Evolutionary conservation across 1,139 yeast genomes (phyloP).

Genomic region (Lodderomyces orthopsilosis): DNA sequence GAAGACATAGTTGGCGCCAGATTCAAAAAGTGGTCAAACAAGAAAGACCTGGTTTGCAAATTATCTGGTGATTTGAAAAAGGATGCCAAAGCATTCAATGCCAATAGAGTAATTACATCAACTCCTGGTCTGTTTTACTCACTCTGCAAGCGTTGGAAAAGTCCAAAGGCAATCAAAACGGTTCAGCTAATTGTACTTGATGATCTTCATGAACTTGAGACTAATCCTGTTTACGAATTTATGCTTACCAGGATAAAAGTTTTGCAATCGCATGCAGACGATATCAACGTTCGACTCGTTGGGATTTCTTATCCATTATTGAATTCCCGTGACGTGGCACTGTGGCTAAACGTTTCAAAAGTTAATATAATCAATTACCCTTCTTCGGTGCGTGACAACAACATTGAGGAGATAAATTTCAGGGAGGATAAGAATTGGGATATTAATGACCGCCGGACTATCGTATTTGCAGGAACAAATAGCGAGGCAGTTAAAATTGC

Average conservation of each 20-base stretch:
- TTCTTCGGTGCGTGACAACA: constrained; percentile 55
- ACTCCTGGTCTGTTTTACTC: constrained; percentile 78
- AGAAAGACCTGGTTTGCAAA: constrained; percentile 49
- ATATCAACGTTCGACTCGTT: constrained; percentile 51
- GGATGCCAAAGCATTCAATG: constrained; percentile 55
- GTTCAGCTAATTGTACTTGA: constrained; percentile 72
- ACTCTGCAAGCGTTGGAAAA: constrained; percentile 79
- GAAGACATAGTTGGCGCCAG: constrained; percentile 42
- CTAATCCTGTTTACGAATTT: constrained; percentile 63
- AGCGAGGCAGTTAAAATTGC: constrained; percentile 1
- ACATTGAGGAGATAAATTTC: constrained; percentile 58
- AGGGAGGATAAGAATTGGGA: constrained; percentile 1
- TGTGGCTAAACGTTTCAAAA: constrained; percentile 76
- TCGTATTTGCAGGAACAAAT: not conserved
- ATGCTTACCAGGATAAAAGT: constrained; percentile 69
- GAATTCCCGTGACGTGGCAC: constrained; percentile 74
- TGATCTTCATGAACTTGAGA: constrained; percentile 71
- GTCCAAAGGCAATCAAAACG: constrained; percentile 63
- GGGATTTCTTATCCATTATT: constrained; percentile 69
- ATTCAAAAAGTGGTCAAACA: constrained; percentile 49
- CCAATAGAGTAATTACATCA: constrained; percentile 65
- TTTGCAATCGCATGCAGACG: constrained; percentile 60
- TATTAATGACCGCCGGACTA: not conserved
- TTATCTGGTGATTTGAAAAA: constrained; percentile 60
- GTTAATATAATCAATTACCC: constrained; percentile 66